These are phyloP conservation scores for Leishmania arabica DNA, from an alignment of 208 protist species.

Conservation along the genomic window DNA sequence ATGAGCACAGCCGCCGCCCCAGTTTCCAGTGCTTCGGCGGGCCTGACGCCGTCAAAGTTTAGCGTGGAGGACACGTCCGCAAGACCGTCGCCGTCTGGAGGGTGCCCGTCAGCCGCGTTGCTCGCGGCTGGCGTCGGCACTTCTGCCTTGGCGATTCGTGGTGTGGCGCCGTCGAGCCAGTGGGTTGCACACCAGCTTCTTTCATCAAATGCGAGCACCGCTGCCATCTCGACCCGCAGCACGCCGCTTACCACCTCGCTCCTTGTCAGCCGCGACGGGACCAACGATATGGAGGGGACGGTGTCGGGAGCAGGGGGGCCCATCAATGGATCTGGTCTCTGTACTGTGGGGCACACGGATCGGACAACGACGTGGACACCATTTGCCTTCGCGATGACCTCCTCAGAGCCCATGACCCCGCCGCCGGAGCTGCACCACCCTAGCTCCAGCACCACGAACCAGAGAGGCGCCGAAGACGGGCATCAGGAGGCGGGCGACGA, in stretches of 20 bases:
- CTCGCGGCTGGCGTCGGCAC: neutral
- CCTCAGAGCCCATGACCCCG: constrained; percentile 17
- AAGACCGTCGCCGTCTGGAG: neutral
- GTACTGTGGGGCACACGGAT: constrained; percentile 6
- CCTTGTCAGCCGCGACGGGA: constrained; percentile 18
- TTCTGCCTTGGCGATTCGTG: neutral
- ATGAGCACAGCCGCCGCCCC: neutral
- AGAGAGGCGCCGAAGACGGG: neutral
- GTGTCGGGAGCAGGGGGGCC: neutral
- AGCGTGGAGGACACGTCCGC: constrained; percentile 31
- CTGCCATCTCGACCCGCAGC: constrained; percentile 26
- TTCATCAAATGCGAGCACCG: constrained; percentile 34
- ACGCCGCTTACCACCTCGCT: constrained; percentile 28
- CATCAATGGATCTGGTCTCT: neutral
- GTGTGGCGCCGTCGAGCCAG: constrained; percentile 2
- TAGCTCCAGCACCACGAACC: neutral
- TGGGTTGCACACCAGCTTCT: constrained; percentile 19
- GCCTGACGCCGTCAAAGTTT: constrained; percentile 24
- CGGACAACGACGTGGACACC: constrained; percentile 26
- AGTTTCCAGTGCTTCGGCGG: neutral
- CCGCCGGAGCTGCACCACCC: constrained; percentile 6
- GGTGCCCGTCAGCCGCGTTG: neutral
- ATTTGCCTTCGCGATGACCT: constrained; percentile 18
- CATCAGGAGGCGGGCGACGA: constrained; percentile 6
- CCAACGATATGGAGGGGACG: constrained; percentile 9